Evolutionary conservation across 2,329 filamentous ascomycete genomes (phyloP).

Genomic region (Xylariaceae sp.): DNA sequence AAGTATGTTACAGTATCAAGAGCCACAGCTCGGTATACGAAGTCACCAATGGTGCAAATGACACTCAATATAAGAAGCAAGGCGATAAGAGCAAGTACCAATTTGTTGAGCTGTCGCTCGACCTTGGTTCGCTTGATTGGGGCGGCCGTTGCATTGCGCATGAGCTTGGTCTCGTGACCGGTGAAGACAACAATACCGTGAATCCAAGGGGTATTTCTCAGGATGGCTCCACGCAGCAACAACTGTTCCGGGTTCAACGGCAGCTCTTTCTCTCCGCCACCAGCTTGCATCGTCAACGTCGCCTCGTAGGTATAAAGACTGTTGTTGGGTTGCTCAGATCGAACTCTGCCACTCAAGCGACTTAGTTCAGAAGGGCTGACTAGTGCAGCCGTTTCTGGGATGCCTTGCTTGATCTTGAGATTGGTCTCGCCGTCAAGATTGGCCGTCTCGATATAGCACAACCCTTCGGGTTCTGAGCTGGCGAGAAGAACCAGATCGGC

Average conservation of each 20-base stretch:
- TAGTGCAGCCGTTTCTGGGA: conserved; percentile 84
- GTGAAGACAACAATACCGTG: conserved; percentile 96
- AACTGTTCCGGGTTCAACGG: conserved; percentile 89
- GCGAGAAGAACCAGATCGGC: conserved; percentile 89
- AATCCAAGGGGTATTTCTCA: conserved; percentile 96
- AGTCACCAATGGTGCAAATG: conserved; percentile 85
- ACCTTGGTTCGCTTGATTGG: conserved; percentile 98
- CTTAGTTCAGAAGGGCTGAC: conserved; percentile 85
- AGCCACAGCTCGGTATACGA: conserved; percentile 69
- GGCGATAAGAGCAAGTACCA: conserved; percentile 84
- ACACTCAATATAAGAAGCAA: conserved; percentile 82
- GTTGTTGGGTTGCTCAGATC: conserved; percentile 96
- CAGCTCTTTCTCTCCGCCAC: conserved; percentile 89
- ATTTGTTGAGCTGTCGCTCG: conserved; percentile 86
- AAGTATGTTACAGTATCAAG: conserved; percentile 68
- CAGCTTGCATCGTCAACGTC: conserved; percentile 83
- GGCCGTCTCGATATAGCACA: conserved; percentile 98
- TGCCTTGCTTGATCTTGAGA: conserved; percentile 95
- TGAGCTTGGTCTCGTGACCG: conserved; percentile 96
- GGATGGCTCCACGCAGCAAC: conserved; percentile 83
- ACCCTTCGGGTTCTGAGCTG: conserved; percentile 91
- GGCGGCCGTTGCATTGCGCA: conserved; percentile 95
- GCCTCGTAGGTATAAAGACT: conserved; percentile 98
- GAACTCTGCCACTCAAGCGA: conserved; percentile 77
- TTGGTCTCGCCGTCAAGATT: conserved; percentile 98